These are phyloP conservation scores for Pelargonium citronellum DNA, from an alignment of 441 rosid genomes.

Conservation along the genomic window DNA sequence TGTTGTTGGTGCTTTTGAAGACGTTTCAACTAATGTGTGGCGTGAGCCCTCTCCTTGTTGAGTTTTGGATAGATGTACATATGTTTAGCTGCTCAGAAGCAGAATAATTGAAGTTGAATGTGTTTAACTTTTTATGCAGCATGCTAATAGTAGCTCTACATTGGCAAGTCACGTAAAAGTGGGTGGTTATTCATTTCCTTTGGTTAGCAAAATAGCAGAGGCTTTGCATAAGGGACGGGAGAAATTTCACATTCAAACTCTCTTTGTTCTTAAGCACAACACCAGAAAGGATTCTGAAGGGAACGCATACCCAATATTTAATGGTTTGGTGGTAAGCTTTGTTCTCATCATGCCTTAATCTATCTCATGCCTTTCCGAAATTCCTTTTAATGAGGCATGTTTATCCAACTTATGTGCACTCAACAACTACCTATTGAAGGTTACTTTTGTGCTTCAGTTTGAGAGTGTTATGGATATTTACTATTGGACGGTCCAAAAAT, in stretches of 20 bases:
- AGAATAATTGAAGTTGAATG: constrained; percentile 29
- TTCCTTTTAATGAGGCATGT: neutral
- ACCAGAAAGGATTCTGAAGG: constrained; percentile 58
- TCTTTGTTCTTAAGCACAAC: constrained; percentile 64
- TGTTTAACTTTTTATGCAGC: constrained; percentile 47
- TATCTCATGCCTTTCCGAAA: neutral
- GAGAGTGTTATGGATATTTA: neutral
- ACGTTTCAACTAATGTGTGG: constrained; percentile 45
- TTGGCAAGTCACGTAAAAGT: constrained; percentile 24
- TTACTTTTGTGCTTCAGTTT: neutral
- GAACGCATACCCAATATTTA: constrained; percentile 54
- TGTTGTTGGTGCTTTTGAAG: constrained; percentile 75
- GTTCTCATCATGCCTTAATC: neutral
- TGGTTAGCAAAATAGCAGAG: constrained; percentile 62
- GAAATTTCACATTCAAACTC: constrained; percentile 54
- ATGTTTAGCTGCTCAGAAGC: constrained; percentile 14
- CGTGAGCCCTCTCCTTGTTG: constrained; percentile 24
- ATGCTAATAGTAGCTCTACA: constrained; percentile 20
- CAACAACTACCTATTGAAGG: neutral
- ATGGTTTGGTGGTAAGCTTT: constrained; percentile 61
- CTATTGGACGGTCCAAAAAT: no score
- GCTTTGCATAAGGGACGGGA: constrained; percentile 52
- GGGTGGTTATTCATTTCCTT: constrained; percentile 57
- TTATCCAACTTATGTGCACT: neutral
- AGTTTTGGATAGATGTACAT: constrained; percentile 17